Evolutionary conservation across 768 basidiomycete species (phyloP).

Genomic region (Austroboletus eburneus): DNA sequence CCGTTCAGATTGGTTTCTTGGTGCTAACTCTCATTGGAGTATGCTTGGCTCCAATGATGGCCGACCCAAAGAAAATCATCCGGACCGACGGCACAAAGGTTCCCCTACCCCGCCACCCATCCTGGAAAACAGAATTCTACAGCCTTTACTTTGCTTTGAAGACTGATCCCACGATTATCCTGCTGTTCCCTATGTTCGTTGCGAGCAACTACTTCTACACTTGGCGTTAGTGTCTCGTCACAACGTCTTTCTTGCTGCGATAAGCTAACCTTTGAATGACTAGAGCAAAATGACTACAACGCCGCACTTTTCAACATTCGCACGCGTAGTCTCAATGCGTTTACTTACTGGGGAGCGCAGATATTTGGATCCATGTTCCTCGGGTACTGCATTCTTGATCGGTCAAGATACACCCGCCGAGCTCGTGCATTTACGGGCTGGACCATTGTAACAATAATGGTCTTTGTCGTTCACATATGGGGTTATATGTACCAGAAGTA

Average conservation of each 20-base stretch:
- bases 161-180: constrained; percentile 66
- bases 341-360: constrained; percentile 77
- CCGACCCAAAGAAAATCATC: constrained; percentile 65
- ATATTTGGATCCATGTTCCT: constrained; percentile 73
- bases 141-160: constrained; percentile 64
- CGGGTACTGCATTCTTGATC: constrained; percentile 62
- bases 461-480: constrained; percentile 73
- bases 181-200: constrained; percentile 84
- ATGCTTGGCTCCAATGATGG: constrained; percentile 62
- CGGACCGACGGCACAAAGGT: constrained; percentile 76
- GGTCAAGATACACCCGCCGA: constrained; percentile 50
- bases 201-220: constrained; percentile 83
- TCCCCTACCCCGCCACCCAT: constrained; percentile 54
- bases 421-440: constrained; percentile 70
- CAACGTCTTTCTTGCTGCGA: not conserved
- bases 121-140: constrained; percentile 70
- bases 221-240: constrained; percentile 53
- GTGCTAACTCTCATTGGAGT: constrained; percentile 68
- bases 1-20: constrained; percentile 66
- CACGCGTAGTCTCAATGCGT: constrained; percentile 71
- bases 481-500: constrained; percentile 75
- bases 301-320: constrained; percentile 75
- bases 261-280: not conserved
- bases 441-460: constrained; percentile 57
- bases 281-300: constrained; percentile 82